phyloP scores from a whole-genome alignment of 208 protist species.

The Porcisia hertigi region DNA sequence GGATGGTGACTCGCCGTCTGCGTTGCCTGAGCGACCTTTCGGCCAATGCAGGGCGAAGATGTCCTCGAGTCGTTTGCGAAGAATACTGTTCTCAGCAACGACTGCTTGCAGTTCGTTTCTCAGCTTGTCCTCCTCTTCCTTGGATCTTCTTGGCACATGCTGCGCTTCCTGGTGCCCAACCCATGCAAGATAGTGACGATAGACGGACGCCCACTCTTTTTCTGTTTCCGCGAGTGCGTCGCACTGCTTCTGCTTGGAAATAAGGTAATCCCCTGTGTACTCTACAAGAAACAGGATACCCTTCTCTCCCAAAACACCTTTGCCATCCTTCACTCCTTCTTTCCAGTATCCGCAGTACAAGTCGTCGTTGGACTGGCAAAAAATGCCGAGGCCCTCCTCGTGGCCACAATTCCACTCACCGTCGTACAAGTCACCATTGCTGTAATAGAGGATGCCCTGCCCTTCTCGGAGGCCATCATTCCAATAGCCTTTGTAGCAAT shows the following conservation, averaged over 20 bases:
- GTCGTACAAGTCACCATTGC: slow-evolving; percentile 61
- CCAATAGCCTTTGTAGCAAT: slow-evolving; percentile 65
- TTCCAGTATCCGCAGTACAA: slow-evolving; percentile 76
- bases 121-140: slow-evolving; percentile 16
- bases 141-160: not conserved
- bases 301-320: slow-evolving; percentile 55
- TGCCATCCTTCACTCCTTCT: slow-evolving; percentile 60
- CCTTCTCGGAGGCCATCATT: slow-evolving; percentile 50
- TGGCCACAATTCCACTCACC: slow-evolving; percentile 58
- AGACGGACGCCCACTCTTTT: slow-evolving; percentile 19
- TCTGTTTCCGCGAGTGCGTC: slow-evolving; percentile 23
- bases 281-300: slow-evolving; percentile 49
- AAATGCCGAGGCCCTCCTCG: slow-evolving; percentile 56
- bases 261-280: slow-evolving; percentile 57
- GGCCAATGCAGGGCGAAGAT: slow-evolving; percentile 12
- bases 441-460: slow-evolving; percentile 41
- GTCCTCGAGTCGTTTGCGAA: slow-evolving; percentile 35
- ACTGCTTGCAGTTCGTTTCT: slow-evolving; percentile 21
- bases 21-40: not conserved
- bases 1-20: not conserved
- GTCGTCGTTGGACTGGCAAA: slow-evolving; percentile 49
- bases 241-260: slow-evolving; percentile 32
- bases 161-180: slow-evolving; percentile 13
- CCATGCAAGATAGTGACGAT: slow-evolving; percentile 27
- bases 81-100: slow-evolving; percentile 30